Percentiles rank a stretch among this genome's conserved stretches.
Conservation (phyloP, 2,329 filamentous ascomycete genomes). For the Fusarium sp. region DNA sequence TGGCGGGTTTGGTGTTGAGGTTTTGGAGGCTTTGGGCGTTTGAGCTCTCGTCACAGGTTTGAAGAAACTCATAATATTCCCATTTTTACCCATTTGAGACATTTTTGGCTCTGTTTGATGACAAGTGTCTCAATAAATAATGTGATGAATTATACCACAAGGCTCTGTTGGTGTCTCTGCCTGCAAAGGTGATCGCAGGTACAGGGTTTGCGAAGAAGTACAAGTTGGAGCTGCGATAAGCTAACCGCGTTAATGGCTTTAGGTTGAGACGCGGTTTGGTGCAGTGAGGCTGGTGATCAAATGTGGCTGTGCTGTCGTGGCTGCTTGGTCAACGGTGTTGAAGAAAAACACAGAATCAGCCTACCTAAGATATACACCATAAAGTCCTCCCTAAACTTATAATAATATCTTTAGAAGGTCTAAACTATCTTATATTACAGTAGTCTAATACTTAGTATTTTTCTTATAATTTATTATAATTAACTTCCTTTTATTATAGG, state of each 20-base stretch:
- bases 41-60: slow-evolving; percentile 43
- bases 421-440: no score
- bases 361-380: no score
- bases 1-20: slow-evolving; percentile 13
- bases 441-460: no score
- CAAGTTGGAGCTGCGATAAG: slow-evolving; percentile 3
- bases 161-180: background rate
- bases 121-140: background rate
- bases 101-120: slow-evolving; percentile 22
- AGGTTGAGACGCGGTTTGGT: slow-evolving; percentile 15
- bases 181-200: background rate
- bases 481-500: no score
- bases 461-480: no score
- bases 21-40: slow-evolving; percentile 13
- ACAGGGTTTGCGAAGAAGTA: slow-evolving; percentile 16
- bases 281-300: background rate
- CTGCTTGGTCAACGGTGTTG: background rate
- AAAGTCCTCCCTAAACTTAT: no score
- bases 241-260: slow-evolving; percentile 30
- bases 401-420: no score
- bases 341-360: no score
- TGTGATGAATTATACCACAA: background rate
- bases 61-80: slow-evolving; percentile 54
- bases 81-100: slow-evolving; percentile 44
- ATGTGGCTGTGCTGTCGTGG: slow-evolving; percentile 25